Conservation (phyloP, 345 rosid genomes). For the Arabis alpina region DNA sequence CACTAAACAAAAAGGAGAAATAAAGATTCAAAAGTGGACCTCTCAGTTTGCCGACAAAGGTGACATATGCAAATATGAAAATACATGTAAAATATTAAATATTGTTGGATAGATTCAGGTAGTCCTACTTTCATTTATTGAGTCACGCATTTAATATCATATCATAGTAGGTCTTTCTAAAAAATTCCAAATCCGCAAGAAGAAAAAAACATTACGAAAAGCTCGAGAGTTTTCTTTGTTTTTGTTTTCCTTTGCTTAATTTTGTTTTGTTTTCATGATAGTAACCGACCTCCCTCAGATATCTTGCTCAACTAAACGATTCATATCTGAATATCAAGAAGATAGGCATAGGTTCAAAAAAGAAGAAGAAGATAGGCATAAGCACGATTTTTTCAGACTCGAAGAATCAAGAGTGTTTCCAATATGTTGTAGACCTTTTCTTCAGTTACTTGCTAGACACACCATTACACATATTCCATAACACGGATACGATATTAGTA, state of each 20-base stretch:
- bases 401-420: no score
- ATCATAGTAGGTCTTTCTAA: conserved; percentile 28
- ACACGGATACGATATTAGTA: no score
- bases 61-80: conserved; percentile 30
- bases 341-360: no score
- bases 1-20: conserved; percentile 27
- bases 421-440: no score
- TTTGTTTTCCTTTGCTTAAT: not conserved
- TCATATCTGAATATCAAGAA: no score
- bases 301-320: no score
- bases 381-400: no score
- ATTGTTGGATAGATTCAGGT: conserved; percentile 44
- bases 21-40: conserved; percentile 42
- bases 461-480: no score
- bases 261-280: not conserved
- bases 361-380: no score
- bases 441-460: no score
- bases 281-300: not conserved
- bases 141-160: conserved; percentile 34
- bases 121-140: conserved; percentile 38
- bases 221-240: conserved; percentile 3
- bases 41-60: conserved; percentile 37
- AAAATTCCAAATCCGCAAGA: conserved; percentile 6
- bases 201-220: conserved; percentile 15
- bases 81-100: conserved; percentile 29